These are phyloP conservation scores for Globisporangium cylindrosporum DNA, from an alignment of 352 stramenopile species.

Conservation along the genomic window DNA sequence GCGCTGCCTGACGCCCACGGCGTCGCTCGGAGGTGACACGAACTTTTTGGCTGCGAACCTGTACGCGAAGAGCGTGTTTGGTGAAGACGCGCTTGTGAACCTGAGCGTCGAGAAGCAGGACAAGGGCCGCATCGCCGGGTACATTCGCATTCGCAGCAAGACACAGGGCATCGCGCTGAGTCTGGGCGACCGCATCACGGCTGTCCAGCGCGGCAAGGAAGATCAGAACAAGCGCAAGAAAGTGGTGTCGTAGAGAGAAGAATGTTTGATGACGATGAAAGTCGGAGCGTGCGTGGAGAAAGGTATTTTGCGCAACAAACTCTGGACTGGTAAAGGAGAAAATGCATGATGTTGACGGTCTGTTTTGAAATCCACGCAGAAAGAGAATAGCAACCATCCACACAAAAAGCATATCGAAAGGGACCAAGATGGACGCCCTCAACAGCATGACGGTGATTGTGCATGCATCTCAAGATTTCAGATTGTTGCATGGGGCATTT, in stretches of 20 bases:
- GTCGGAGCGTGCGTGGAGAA: neutral
- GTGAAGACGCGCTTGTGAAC: constrained; percentile 99
- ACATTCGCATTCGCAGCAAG: constrained; percentile 99
- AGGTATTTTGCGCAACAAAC: neutral
- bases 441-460: neutral
- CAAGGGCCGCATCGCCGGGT: constrained; percentile 96
- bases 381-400: neutral
- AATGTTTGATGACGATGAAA: neutral
- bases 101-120: constrained; percentile 99
- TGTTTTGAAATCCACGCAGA: neutral
- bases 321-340: neutral
- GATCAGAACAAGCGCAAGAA: constrained; percentile 87
- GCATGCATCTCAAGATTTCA: neutral
- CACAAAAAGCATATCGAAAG: neutral
- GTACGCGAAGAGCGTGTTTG: constrained; percentile 92
- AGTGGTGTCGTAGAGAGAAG: constrained; percentile 48
- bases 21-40: constrained; percentile 85
- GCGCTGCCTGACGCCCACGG: constrained; percentile 96
- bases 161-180: constrained; percentile 99
- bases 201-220: constrained; percentile 90
- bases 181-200: constrained; percentile 98
- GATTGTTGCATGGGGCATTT: neutral
- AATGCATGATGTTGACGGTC: neutral
- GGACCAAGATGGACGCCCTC: neutral
- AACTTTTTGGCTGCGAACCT: constrained; percentile 94